Percentiles rank a stretch among this genome's conserved stretches.
Evolutionary conservation across 2,329 filamentous ascomycete species (phyloP).

Genomic region (Botrytis byssoidea): DNA sequence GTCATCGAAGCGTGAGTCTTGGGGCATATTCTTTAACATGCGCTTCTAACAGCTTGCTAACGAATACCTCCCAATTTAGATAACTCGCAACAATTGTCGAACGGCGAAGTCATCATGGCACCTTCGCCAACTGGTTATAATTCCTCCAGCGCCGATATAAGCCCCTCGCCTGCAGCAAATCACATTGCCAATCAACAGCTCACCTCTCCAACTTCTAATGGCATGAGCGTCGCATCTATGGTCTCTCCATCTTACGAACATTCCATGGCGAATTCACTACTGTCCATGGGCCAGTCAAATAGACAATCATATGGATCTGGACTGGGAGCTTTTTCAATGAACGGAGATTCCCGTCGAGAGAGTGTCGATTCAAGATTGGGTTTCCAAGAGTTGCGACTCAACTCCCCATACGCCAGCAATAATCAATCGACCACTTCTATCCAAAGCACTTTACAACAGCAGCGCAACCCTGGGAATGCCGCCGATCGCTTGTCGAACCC

Average conservation of each 20-base stretch:
- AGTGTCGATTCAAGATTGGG: slow-evolving; percentile 80
- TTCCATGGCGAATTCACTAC: slow-evolving; percentile 27
- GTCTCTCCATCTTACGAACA: slow-evolving; percentile 55
- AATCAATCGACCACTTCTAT: slow-evolving; percentile 76
- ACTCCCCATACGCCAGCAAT: slow-evolving; percentile 71
- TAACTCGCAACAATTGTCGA: slow-evolving; percentile 32
- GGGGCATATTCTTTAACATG: background rate
- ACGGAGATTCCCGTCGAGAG: slow-evolving; percentile 60
- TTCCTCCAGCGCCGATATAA: slow-evolving; percentile 55
- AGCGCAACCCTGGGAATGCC: slow-evolving; percentile 55
- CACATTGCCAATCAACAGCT: slow-evolving; percentile 48
- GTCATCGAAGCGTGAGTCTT: slow-evolving; percentile 50
- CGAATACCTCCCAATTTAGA: slow-evolving; percentile 20
- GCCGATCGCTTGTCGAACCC: slow-evolving; percentile 49
- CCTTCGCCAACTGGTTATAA: slow-evolving; percentile 43
- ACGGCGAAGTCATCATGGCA: slow-evolving; percentile 26
- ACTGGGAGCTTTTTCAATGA: slow-evolving; percentile 29
- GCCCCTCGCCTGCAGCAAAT: slow-evolving; percentile 56
- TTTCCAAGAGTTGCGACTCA: slow-evolving; percentile 67
- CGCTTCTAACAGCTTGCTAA: slow-evolving; percentile 1
- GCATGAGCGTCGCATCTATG: slow-evolving; percentile 67
- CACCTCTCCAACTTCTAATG: slow-evolving; percentile 54
- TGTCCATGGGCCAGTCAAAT: slow-evolving; percentile 27
- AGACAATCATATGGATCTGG: slow-evolving; percentile 27
- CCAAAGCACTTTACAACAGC: slow-evolving; percentile 67